Evolutionary conservation across 768 basidiomycete genomes (phyloP), one percentile per base, ranked within the genome.

Genomic region (Tricholoma sp.): DNA sequence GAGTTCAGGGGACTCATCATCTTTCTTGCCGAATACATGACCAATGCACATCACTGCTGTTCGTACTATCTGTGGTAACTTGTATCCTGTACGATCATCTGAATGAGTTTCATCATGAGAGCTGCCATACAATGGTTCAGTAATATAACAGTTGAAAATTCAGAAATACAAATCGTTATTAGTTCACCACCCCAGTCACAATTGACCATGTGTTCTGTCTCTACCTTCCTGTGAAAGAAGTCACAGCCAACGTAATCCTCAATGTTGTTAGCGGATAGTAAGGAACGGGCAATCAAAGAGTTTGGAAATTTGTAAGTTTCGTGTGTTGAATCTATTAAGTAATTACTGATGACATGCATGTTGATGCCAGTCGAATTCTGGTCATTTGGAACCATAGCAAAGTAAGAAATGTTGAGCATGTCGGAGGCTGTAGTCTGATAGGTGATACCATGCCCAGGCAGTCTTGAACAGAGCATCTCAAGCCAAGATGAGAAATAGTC

Each of bases 171-270:
- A 37, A 37, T 4, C 3, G 37, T 6, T 1, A 37, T 13, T 0
- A 37, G 68, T 69, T 3, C 55, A 28, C 3, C 55, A 41, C 33
- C 68, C 33, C 29, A 41, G 9, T 56, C 36, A 55, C 44, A 42
- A 2, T 42, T n/a, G 0, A 7, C 41, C 17, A 42, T 18, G 5
- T 39, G 15, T 12, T 39, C 37, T 24, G 24, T 24, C 24, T 24
- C 24, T 4, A 24, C 24, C 24, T 24, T 24, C 24, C 24, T 24
- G 4, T 24, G 4, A 24, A 24, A 24, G 24, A 24, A 24, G 24
- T 24, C 24, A 2, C 4, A 4, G 4, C 24, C 24, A 24, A 24
- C 24, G 4, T 24, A 24, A 24, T 24, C 24, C 4, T 24, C 24
- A 24, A 4, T 1, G 34, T 13, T 34, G 34, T 9, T 8, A 34